Evolutionary conservation across 169 alveolate species (phyloP).

Genomic region (Cryptosporidium canis): DNA sequence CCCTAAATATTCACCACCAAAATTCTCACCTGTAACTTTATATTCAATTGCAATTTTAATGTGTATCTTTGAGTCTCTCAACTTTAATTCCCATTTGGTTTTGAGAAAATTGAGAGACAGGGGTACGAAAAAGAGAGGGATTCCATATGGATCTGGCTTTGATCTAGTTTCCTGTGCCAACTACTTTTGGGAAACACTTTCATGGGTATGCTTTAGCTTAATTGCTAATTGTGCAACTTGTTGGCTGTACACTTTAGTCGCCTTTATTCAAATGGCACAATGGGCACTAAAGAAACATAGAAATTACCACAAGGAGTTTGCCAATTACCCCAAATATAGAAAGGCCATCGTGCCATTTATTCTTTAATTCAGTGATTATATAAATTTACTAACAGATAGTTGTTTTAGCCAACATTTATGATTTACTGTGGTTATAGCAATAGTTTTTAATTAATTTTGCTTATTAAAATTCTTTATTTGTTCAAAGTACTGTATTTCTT

Average conservation of each 20-base stretch:
- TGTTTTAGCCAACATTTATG: not conserved
- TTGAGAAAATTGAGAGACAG: slow-evolving; percentile 91
- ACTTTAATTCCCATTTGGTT: slow-evolving; percentile 92
- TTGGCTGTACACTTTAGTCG: slow-evolving; percentile 80
- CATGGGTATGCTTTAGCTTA: slow-evolving; percentile 93
- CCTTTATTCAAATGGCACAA: slow-evolving; percentile 85
- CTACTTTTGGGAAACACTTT: slow-evolving; percentile 95
- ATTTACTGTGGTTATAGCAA: not conserved
- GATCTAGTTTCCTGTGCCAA: slow-evolving; percentile 96
- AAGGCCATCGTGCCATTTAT: slow-evolving; percentile 92
- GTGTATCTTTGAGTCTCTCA: slow-evolving; percentile 90
- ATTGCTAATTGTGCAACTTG: slow-evolving; percentile 84
- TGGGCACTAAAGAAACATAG: slow-evolving; percentile 94
- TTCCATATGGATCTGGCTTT: slow-evolving; percentile 96
- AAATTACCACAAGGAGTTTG: slow-evolving; percentile 89
- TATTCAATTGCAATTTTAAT: slow-evolving; percentile 77
- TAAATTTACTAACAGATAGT: not conserved
- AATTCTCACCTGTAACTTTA: slow-evolving; percentile 72
- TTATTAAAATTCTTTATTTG: not conserved
- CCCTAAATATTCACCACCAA: slow-evolving; percentile 89
- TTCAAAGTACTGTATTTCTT: not conserved
- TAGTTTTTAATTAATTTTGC: not conserved
- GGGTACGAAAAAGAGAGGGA: slow-evolving; percentile 93
- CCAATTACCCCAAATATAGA: slow-evolving; percentile 87
- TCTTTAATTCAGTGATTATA: slow-evolving; percentile 74